Evolutionary conservation across 1,284 basidiomycete species (phyloP).

Genomic region (Moesziomyces sp.): DNA sequence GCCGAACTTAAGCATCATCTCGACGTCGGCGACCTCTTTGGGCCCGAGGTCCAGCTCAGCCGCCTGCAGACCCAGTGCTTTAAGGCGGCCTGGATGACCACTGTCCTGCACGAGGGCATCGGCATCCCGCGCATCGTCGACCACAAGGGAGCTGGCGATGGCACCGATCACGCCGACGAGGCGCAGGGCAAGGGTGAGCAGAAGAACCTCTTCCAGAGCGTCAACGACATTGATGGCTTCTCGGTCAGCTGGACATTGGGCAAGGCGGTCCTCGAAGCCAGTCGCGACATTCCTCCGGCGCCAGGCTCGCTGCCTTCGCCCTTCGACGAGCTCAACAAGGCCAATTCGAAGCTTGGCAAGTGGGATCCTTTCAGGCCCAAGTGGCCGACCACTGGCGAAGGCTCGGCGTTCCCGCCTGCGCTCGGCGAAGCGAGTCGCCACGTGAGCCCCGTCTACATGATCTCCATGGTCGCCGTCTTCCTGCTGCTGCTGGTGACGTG

Average conservation of each 20-base stretch:
- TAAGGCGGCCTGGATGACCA: constrained; percentile 98
- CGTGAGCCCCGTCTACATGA: constrained; percentile 32
- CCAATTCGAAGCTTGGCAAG: constrained; percentile 36
- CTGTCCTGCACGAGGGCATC: constrained; percentile 94
- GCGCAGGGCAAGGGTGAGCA: constrained; percentile 58
- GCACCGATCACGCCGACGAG: constrained; percentile 55
- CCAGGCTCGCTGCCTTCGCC: constrained; percentile 45
- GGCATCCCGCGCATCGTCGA: constrained; percentile 91
- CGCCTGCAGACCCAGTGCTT: constrained; percentile 97
- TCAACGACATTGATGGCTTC: constrained; percentile 89
- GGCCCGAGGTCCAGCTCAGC: constrained; percentile 77
- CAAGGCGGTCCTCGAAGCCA: constrained; percentile 97
- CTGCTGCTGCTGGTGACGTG: constrained; percentile 42
- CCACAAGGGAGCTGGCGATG: constrained; percentile 67
- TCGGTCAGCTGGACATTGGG: constrained; percentile 97
- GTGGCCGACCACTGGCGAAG: constrained; percentile 47
- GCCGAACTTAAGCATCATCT: constrained; percentile 74
- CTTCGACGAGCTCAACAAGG: constrained; percentile 41
- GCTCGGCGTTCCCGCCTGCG: constrained; percentile 43
- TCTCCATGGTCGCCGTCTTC: constrained; percentile 41
- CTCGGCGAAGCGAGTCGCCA: constrained; percentile 25
- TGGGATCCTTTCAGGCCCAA: constrained; percentile 44
- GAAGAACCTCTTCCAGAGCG: constrained; percentile 79
- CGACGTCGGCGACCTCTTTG: constrained; percentile 73
- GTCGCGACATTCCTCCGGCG: constrained; percentile 70